Conservation (phyloP, 768 basidiomycete species). For the Trametes sanguinea region DNA sequence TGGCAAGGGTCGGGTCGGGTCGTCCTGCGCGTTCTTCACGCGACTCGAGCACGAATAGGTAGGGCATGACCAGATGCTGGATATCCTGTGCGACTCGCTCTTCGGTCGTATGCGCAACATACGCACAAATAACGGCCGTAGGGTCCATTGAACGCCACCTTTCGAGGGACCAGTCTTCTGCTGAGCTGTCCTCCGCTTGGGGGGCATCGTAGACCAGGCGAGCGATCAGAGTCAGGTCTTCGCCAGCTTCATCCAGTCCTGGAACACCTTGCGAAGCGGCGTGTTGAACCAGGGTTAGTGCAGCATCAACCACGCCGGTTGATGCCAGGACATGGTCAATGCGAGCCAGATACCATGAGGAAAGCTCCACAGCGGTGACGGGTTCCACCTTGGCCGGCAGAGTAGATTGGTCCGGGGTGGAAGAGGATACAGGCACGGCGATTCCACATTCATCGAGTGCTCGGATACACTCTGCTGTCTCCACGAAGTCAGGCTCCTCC, state of each 20-base stretch:
- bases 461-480: constrained; percentile 45
- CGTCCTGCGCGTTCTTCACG: constrained; percentile 78
- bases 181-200: constrained; percentile 39
- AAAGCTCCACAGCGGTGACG: constrained; percentile 52
- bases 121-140: constrained; percentile 66
- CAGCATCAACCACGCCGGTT: constrained; percentile 77
- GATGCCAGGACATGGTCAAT: constrained; percentile 60
- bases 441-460: constrained; percentile 40
- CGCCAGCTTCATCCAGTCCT: constrained; percentile 82
- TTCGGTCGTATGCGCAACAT: constrained; percentile 72
- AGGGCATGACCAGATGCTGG: constrained; percentile 80
- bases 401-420: not conserved
- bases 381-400: constrained; percentile 30
- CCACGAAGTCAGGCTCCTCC: constrained; percentile 58
- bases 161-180: constrained; percentile 74
- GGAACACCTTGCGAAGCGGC: constrained; percentile 80
- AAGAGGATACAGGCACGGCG: not conserved
- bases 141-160: constrained; percentile 74
- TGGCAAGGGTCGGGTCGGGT: constrained; percentile 67
- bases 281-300: constrained; percentile 80
- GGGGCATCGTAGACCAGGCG: constrained; percentile 83
- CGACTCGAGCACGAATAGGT: constrained; percentile 89
- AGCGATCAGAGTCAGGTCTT: constrained; percentile 87
- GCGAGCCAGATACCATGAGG: constrained; percentile 73
- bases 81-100: constrained; percentile 69